Evolutionary conservation across 1,139 yeast species (phyloP).

Genomic region (Keqinozyma sinolaborantium): DNA sequence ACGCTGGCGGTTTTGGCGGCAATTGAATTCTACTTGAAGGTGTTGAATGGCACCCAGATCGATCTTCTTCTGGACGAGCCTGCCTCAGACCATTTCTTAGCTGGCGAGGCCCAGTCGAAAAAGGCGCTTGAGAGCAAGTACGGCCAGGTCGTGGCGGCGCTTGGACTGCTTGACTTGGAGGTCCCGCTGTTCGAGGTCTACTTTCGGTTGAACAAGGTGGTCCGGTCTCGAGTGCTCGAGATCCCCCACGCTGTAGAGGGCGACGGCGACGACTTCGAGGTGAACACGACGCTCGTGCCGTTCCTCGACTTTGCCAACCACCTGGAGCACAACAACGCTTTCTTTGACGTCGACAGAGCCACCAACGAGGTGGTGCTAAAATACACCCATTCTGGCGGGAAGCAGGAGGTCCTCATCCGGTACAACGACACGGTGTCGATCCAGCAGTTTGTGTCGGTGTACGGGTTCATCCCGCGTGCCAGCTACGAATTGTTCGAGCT

Average conservation of each 20-base stretch:
- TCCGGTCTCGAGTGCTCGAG: conserved; percentile 58
- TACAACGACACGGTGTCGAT: conserved; percentile 10
- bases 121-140: conserved; percentile 12
- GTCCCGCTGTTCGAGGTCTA: conserved; percentile 22
- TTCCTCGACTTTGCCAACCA: conserved; percentile 68
- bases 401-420: conserved; percentile 14
- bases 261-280: conserved; percentile 33
- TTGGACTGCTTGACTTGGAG: conserved; percentile 11
- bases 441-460: conserved; percentile 41
- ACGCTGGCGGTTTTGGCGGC: conserved; percentile 5
- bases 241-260: conserved; percentile 43
- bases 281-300: conserved; percentile 61
- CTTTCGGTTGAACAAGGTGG: conserved; percentile 45
- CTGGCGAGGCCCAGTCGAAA: conserved; percentile 12
- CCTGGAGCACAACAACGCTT: conserved; percentile 41
- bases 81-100: conserved; percentile 8
- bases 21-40: conserved; percentile 22
- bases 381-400: conserved; percentile 11
- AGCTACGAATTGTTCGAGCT: conserved; percentile 9
- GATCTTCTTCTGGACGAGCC: conserved; percentile 7
- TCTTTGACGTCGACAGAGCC: conserved; percentile 56
- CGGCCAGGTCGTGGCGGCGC: conserved; percentile 6
- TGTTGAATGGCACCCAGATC: conserved; percentile 19
- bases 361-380: conserved; percentile 41
- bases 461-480: conserved; percentile 55